Percentiles rank a stretch among this genome's conserved stretches.
Conservation (phyloP, 371 early-diverging fungal genomes). For the Zychaea mexicana region DNA sequence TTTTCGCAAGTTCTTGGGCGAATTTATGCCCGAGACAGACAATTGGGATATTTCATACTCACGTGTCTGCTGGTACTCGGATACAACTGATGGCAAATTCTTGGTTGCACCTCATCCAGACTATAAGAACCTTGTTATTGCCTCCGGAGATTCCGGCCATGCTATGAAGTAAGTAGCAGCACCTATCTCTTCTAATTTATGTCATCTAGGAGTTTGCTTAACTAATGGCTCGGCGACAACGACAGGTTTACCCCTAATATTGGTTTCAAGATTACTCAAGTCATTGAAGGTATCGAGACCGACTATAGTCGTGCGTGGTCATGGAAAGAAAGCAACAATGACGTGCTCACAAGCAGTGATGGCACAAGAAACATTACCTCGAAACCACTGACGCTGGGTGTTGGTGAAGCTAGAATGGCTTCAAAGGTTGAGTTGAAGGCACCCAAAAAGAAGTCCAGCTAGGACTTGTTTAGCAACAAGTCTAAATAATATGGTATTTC, state of each 20-base stretch:
- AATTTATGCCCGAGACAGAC: constrained; percentile 37
- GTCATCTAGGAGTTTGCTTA: not conserved
- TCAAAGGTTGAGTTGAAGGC: not conserved
- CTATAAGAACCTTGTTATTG: constrained; percentile 30
- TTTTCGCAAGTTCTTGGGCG: constrained; percentile 31
- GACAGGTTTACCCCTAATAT: constrained; percentile 30
- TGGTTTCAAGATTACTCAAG: constrained; percentile 28
- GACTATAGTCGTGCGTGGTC: constrained; percentile 27
- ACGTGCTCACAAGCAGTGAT: not conserved
- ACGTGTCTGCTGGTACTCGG: constrained; percentile 47
- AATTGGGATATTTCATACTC: constrained; percentile 29
- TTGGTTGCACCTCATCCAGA: constrained; percentile 38
- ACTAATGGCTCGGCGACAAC: no score
- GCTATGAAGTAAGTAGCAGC: constrained; percentile 35
- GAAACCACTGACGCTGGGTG: not conserved
- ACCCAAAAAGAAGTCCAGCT: not conserved
- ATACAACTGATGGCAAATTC: constrained; percentile 42
- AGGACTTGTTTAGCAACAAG: not conserved
- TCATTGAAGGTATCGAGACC: constrained; percentile 25
- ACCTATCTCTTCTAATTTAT: not conserved
- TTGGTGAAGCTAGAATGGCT: not conserved
- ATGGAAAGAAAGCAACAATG: constrained; percentile 18
- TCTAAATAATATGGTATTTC: no score
- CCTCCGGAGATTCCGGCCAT: constrained; percentile 44
- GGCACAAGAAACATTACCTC: not conserved